Evolutionary conservation across 2,329 filamentous ascomycete genomes (phyloP).

Genomic region (Penicillium nordicum): DNA sequence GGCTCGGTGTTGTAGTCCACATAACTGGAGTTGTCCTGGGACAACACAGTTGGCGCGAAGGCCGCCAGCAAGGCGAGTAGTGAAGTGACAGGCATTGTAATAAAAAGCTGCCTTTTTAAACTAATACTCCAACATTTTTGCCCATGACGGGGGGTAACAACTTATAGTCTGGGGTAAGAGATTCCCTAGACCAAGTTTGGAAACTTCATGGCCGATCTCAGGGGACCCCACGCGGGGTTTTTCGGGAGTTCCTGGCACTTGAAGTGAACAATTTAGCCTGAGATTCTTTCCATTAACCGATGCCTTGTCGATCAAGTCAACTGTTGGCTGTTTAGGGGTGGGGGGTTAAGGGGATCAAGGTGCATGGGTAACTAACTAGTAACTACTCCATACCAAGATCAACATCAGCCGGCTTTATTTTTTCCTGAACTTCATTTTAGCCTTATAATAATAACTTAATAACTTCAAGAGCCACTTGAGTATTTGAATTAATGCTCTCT

Average conservation of each 20-base stretch:
- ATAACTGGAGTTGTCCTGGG: conserved; percentile 29
- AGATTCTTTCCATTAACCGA: not conserved
- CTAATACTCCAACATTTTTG: not conserved
- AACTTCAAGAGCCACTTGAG: not conserved
- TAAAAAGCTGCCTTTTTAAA: not conserved
- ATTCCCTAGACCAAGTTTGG: not conserved
- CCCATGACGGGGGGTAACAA: not conserved
- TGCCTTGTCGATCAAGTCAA: not conserved
- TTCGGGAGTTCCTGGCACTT: not conserved
- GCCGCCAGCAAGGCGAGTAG: conserved; percentile 21
- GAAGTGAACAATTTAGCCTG: not conserved
- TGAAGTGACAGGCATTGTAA: conserved; percentile 18
- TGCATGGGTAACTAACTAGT: not conserved
- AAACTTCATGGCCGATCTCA: conserved; percentile 22
- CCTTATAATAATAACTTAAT: not conserved
- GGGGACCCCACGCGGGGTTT: conserved; percentile 2
- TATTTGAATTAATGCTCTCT: not conserved
- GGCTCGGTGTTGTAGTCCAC: conserved; percentile 26
- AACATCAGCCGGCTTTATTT: not conserved
- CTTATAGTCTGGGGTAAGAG: not conserved
- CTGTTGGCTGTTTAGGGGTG: not conserved
- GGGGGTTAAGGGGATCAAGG: not conserved
- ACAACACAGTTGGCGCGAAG: conserved; percentile 20
- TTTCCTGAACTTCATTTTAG: not conserved
- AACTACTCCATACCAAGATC: not conserved